phyloP scores from a whole-genome alignment of 805 yeast species.

The Metschnikowia gruessii region DNA sequence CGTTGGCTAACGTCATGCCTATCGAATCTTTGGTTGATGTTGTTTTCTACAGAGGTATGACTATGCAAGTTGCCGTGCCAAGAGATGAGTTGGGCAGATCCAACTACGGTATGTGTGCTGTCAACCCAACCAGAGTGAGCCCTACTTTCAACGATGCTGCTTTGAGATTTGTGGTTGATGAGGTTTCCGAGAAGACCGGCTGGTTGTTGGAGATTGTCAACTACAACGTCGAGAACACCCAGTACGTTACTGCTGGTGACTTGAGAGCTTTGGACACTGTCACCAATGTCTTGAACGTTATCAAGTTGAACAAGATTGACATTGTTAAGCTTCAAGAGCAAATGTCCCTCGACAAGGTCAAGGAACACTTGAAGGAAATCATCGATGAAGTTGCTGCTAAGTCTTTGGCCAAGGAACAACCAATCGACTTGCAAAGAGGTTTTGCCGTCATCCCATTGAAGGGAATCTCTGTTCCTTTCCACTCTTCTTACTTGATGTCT shows the following conservation, averaged over 20 bases:
- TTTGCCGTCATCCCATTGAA: constrained; percentile 97
- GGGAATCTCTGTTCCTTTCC: constrained; percentile 99
- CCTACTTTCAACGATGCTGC: constrained; percentile 91
- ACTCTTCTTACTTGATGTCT: constrained; percentile 94
- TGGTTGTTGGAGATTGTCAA: constrained; percentile 98
- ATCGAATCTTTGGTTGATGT: constrained; percentile 95
- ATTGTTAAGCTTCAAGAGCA: constrained; percentile 81
- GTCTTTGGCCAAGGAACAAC: constrained; percentile 87
- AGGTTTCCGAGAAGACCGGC: constrained; percentile 74
- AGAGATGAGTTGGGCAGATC: constrained; percentile 94
- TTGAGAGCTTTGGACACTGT: constrained; percentile 90
- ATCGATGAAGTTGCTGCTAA: constrained; percentile 80
- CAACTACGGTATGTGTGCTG: constrained; percentile 98
- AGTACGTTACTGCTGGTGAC: constrained; percentile 98
- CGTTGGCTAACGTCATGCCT: constrained; percentile 98
- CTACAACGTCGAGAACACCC: constrained; percentile 97
- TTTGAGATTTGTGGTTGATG: constrained; percentile 88
- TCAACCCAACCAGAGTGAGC: constrained; percentile 91
- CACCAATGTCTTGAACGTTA: constrained; percentile 87
- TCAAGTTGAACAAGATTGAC: constrained; percentile 93
- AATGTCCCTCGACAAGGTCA: constrained; percentile 83
- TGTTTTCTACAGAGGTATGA: constrained; percentile 99
- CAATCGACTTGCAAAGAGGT: constrained; percentile 95
- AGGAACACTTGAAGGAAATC: constrained; percentile 83
- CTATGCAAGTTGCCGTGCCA: constrained; percentile 99